Conservation (phyloP, 2,329 filamentous ascomycete species). For the Hypomyces perniciosus region DNA sequence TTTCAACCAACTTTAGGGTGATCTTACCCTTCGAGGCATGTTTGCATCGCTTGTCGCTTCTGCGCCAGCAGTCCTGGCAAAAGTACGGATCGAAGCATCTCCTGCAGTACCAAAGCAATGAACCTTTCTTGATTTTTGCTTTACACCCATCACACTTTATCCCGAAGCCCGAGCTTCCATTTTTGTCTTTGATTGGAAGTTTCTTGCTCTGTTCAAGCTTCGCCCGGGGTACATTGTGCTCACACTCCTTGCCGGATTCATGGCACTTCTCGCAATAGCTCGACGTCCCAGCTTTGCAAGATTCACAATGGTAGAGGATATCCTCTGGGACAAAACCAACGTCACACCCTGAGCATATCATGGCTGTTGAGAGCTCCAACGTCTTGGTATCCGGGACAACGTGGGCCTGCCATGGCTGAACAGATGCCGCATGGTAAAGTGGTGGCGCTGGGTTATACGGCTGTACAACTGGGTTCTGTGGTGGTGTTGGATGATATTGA, state of each 20-base stretch:
- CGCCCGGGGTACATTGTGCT: constrained; percentile 3
- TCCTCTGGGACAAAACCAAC: constrained; percentile 5
- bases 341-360: constrained; percentile 11
- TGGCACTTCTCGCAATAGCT: constrained; percentile 6
- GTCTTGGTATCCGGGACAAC: neutral
- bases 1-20: constrained; percentile 15
- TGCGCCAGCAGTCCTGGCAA: constrained; percentile 16
- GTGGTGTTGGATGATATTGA: neutral
- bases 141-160: constrained; percentile 12
- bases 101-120: constrained; percentile 17
- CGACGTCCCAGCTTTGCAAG: neutral
- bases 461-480: neutral
- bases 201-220: constrained; percentile 1
- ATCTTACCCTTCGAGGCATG: constrained; percentile 14
- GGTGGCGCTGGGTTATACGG: neutral
- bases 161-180: neutral
- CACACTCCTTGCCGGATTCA: neutral
- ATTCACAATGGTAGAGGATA: constrained; percentile 7
- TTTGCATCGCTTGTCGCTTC: constrained; percentile 15
- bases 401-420: neutral
- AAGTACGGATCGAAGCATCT: constrained; percentile 16
- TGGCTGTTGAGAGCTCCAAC: constrained; percentile 6
- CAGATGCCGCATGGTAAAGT: neutral
- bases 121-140: constrained; percentile 12
- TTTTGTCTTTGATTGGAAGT: constrained; percentile 4